Conservation (phyloP, 1,139 yeast species). For the Taphrina communis region DNA sequence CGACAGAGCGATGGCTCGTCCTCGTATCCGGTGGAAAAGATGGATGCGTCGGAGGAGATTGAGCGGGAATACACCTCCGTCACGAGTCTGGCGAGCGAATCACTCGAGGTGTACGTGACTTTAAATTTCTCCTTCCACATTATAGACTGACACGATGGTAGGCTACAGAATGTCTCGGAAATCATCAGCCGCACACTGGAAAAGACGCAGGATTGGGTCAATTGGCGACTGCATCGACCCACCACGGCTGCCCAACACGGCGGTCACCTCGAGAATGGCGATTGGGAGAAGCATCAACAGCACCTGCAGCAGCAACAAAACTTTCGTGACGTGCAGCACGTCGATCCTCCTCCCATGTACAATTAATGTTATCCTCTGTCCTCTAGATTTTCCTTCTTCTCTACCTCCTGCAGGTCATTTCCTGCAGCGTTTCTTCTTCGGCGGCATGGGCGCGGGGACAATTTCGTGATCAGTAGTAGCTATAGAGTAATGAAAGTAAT, state of each 20-base stretch:
- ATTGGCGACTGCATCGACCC: slow-evolving; percentile 15
- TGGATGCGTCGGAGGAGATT: slow-evolving; percentile 8
- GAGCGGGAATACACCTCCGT: slow-evolving; percentile 22
- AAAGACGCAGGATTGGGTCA: slow-evolving; percentile 32
- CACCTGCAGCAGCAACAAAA: not conserved
- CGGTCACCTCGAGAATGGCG: slow-evolving; percentile 1
- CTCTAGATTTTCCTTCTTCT: not conserved
- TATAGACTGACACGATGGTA: not conserved
- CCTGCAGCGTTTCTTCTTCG: not conserved
- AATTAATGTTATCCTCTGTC: not conserved
- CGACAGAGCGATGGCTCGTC: slow-evolving; percentile 14
- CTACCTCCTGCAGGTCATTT: not conserved
- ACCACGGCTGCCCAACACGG: not conserved
- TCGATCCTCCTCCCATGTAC: slow-evolving; percentile 8
- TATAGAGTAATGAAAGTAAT: not conserved
- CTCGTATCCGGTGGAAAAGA: slow-evolving; percentile 8
- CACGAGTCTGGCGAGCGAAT: slow-evolving; percentile 23
- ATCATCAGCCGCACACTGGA: slow-evolving; percentile 30
- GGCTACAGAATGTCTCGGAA: slow-evolving; percentile 34
- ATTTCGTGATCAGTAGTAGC: not conserved
- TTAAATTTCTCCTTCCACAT: not conserved
- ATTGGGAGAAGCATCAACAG: slow-evolving; percentile 5
- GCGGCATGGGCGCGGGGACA: not conserved
- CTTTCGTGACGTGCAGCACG: not conserved
- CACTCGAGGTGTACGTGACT: slow-evolving; percentile 25